Percentiles rank a stretch among this genome's conserved stretches.
phyloP scores from a whole-genome alignment of 31 red algal species.

The Odonthalia washingtoniensis region DNA sequence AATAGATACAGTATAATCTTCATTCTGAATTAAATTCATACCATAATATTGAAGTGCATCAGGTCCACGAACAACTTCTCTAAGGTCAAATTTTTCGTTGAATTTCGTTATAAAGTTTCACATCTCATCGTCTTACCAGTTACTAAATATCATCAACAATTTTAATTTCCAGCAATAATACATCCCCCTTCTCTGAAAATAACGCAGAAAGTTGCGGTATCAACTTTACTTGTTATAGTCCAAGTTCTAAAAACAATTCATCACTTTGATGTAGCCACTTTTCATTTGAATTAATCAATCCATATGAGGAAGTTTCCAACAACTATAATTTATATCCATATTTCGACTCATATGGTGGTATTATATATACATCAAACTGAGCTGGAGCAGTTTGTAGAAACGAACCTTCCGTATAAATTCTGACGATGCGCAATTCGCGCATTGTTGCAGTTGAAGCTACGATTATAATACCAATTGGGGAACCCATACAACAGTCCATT shows the following conservation, averaged over 20 bases:
- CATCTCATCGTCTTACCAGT: background rate
- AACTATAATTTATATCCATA: constrained; percentile 15
- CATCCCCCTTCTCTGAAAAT: background rate
- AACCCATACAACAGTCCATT: constrained; percentile 13
- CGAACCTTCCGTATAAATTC: constrained; percentile 36
- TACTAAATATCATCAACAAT: constrained; percentile 60
- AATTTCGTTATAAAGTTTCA: constrained; percentile 11
- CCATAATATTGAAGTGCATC: constrained; percentile 20
- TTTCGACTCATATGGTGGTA: constrained; percentile 19
- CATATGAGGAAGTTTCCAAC: constrained; percentile 29
- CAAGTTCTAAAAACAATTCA: constrained; percentile 5
- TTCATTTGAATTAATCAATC: constrained; percentile 45
- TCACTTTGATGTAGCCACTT: constrained; percentile 48
- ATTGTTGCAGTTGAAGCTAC: constrained; percentile 18
- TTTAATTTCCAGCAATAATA: constrained; percentile 24
- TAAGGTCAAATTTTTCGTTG: background rate
- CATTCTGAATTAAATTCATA: background rate
- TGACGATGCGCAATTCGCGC: constrained; percentile 9
- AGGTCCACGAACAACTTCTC: constrained; percentile 35
- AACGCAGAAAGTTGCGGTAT: constrained; percentile 46
- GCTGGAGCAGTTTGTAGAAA: constrained; percentile 58
- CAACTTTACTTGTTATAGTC: constrained; percentile 21
- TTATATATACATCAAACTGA: constrained; percentile 28
- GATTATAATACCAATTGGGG: constrained; percentile 41
- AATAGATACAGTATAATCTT: constrained; percentile 17